phyloP scores from a whole-genome alignment of 2,329 filamentous ascomycete species.

The Aspergillus alliaceus region DNA sequence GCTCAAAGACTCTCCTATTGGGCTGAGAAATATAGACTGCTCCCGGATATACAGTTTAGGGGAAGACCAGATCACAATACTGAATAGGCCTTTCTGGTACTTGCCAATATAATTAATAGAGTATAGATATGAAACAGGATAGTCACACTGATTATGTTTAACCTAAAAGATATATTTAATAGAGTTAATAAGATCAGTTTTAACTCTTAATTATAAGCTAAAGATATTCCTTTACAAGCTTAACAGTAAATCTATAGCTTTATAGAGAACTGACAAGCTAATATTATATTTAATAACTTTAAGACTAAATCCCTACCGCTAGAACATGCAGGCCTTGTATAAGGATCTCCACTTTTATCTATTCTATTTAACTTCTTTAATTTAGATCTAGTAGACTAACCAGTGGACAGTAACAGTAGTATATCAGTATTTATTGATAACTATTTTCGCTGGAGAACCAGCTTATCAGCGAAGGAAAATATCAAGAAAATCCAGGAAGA shows the following conservation, averaged over 20 bases:
- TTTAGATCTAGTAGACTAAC: slow-evolving; percentile 34
- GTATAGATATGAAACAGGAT: slow-evolving; percentile 16
- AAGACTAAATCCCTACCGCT: not conserved
- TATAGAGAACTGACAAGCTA: slow-evolving; percentile 13
- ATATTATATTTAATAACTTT: slow-evolving; percentile 18
- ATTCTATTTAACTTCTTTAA: slow-evolving; percentile 41
- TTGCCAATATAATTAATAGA: slow-evolving; percentile 17
- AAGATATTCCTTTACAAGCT: not conserved
- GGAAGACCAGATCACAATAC: slow-evolving; percentile 16
- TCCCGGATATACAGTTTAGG: slow-evolving; percentile 24
- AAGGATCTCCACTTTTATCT: slow-evolving; percentile 34
- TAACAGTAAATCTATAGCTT: slow-evolving; percentile 12
- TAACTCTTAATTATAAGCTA: not conserved
- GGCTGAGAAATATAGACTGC: slow-evolving; percentile 18
- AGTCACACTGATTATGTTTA: slow-evolving; percentile 17
- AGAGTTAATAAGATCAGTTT: slow-evolving; percentile 15
- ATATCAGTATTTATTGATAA: slow-evolving; percentile 31
- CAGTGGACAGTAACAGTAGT: slow-evolving; percentile 18
- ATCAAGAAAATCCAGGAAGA: slow-evolving; percentile 20
- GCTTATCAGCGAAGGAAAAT: slow-evolving; percentile 22
- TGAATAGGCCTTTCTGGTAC: slow-evolving; percentile 24
- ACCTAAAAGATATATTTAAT: slow-evolving; percentile 22
- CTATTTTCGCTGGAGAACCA: slow-evolving; percentile 24
- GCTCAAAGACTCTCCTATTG: slow-evolving; percentile 18
- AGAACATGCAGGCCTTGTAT: slow-evolving; percentile 14